Base-by-base conservation (phyloP, 495 filamentous ascomycete genomes). In the Aspergillus incahuasiensis region DNA sequence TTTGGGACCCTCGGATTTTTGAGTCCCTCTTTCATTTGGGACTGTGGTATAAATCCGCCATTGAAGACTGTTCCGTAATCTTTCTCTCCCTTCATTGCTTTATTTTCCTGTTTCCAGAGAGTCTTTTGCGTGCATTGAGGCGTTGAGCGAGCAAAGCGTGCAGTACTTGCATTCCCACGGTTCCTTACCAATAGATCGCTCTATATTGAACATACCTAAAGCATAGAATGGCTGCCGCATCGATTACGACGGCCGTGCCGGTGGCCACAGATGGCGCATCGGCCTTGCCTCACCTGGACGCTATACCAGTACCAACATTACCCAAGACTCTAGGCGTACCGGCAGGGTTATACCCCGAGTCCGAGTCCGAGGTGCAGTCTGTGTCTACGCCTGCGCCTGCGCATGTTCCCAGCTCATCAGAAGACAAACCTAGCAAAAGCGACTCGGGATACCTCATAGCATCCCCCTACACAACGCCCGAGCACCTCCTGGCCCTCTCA, bases 401-500 rank as follows among this genome's bases (percentile, higher is more conserved):
- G n/a, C n/a, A n/a, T n/a, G n/a, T n/a, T n/a, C 6, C 7, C 13
- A 15, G 21, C 41, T 7, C 3, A 5, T 1, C 13, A 25, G 43
- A 22, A 25, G 43, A 44, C 47, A 13, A 45, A 52, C 44, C 44
- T 9, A 41, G 24, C 19, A 24, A 59, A 39, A 53, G 1, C 41
- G 61, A 46, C 60, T n/a, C 32, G 46, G 50, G 25, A 60, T 59
- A 24, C 59, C 54, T 91, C 22, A 73, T 89, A 39, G 75, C 83
- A 40, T 94, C 90, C 8, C 91, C 90, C 0, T 96, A 95, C 64
- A 79, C 83, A 35, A 77, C 81, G 41, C 60, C 65, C 16, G 67
- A 76, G 0, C 90, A 95, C 64, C 81, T 90, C 15, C 82, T 95
- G 22, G 82, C 91, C 64, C 72, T 95, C 41, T 70, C 68, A 12